A percentile compares a stretch with the other conserved stretches of the same genome.
phyloP scores from a whole-genome alignment of 495 filamentous ascomycete species.

The Amniculicola lignicola region DNA sequence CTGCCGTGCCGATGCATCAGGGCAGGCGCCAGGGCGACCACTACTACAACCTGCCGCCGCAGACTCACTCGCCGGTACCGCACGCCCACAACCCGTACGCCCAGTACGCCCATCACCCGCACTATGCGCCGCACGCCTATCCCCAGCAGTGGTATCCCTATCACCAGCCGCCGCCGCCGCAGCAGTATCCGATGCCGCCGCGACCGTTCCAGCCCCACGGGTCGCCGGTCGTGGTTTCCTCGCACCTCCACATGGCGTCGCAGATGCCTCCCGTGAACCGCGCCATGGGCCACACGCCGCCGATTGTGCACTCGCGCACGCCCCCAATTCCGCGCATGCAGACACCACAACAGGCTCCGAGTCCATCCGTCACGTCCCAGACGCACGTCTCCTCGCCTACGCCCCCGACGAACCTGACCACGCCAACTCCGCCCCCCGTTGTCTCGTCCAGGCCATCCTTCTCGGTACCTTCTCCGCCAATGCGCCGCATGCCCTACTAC shows the following conservation, averaged over 20 bases:
- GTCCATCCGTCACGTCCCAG: conserved; percentile 25
- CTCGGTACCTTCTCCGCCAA: conserved; percentile 15
- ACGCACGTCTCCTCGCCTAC: conserved; percentile 30
- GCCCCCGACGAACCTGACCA: conserved; percentile 12
- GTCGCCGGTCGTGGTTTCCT: conserved; percentile 42
- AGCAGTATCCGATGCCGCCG: conserved; percentile 27
- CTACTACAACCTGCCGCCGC: conserved; percentile 37
- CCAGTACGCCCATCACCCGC: conserved; percentile 37
- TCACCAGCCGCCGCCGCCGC: conserved; percentile 33
- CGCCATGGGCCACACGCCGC: conserved; percentile 29
- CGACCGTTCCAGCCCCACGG: conserved; percentile 31
- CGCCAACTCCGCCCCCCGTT: conserved; percentile 23
- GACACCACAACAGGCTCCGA: conserved; percentile 26
- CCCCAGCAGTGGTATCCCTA: conserved; percentile 35
- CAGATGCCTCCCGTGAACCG: conserved; percentile 36
- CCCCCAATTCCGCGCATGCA: conserved; percentile 21
- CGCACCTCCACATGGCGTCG: conserved; percentile 37
- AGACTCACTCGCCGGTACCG: conserved; percentile 38
- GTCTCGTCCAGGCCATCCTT: conserved; percentile 29
- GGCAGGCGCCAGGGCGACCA: conserved; percentile 38
- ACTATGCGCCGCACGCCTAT: conserved; percentile 40
- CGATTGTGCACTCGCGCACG: conserved; percentile 28
- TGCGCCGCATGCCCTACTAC: conserved; percentile 50
- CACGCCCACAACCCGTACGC: conserved; percentile 40
- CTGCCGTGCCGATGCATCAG: conserved; percentile 37